Evolutionary conservation across 2,329 filamentous ascomycete species (phyloP).

Genomic region (Ascochyta fabae): DNA sequence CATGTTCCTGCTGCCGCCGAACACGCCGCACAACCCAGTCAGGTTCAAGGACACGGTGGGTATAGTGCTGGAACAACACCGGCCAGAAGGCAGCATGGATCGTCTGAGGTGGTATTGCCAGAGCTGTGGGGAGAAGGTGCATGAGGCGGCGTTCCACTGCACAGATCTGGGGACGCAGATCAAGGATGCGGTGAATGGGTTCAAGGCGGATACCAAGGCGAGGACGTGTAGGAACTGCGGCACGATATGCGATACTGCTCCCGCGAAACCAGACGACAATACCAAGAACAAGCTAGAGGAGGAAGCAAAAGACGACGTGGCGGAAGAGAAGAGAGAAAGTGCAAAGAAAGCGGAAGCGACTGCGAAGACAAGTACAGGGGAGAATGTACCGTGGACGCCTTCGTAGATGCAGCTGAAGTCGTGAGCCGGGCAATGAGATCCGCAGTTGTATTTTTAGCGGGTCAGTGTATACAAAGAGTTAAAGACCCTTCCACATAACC

Average conservation of each 20-base stretch:
- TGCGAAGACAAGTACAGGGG: constrained; percentile 11
- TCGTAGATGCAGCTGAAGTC: constrained; percentile 31
- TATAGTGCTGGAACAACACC: constrained; percentile 85
- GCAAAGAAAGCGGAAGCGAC: constrained; percentile 6
- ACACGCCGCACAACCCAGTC: constrained; percentile 95
- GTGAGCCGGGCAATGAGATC: neutral
- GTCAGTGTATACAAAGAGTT: constrained; percentile 2
- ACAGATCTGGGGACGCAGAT: constrained; percentile 93
- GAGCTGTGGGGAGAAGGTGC: constrained; percentile 72
- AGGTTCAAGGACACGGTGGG: constrained; percentile 94
- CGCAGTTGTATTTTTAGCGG: constrained; percentile 2
- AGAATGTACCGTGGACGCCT: constrained; percentile 9
- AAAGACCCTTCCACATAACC: constrained; percentile 78
- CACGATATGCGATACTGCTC: constrained; percentile 73
- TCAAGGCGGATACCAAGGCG: constrained; percentile 71
- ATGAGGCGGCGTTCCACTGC: constrained; percentile 87
- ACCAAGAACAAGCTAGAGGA: constrained; percentile 8
- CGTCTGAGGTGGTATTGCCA: constrained; percentile 90
- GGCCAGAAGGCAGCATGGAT: constrained; percentile 74
- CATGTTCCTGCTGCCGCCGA: constrained; percentile 90
- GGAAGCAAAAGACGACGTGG: constrained; percentile 10
- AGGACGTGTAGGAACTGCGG: constrained; percentile 82
- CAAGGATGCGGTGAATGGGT: constrained; percentile 85
- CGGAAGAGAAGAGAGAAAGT: constrained; percentile 7
- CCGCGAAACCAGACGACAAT: constrained; percentile 38